phyloP scores from a whole-genome alignment of 2,329 filamentous ascomycete species.

The Gaeumannomyces tritici region DNA sequence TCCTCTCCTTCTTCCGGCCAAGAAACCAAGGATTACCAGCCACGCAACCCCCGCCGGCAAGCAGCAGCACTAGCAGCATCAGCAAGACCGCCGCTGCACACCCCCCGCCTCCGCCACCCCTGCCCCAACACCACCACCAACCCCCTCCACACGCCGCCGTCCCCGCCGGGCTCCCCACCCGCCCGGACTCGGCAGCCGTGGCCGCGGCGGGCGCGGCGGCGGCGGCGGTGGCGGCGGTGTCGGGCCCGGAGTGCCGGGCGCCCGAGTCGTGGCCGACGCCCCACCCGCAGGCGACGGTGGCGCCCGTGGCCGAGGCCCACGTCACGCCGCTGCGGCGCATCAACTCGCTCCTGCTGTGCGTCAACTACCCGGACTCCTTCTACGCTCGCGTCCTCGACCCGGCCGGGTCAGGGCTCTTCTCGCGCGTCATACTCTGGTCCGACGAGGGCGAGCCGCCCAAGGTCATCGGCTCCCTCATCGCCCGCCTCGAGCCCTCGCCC shows the following conservation, averaged over 20 bases:
- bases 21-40: not conserved
- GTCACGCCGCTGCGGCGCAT: conserved; percentile 52
- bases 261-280: conserved; percentile 17
- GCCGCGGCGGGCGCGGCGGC: conserved; percentile 6
- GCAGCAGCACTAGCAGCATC: not conserved
- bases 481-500: conserved; percentile 46
- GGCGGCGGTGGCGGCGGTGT: conserved; percentile 7
- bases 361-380: conserved; percentile 55
- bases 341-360: conserved; percentile 54
- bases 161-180: conserved; percentile 7
- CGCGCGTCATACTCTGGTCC: conserved; percentile 49
- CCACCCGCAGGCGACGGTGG: conserved; percentile 40
- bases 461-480: conserved; percentile 52
- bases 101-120: conserved; percentile 21
- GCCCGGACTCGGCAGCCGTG: conserved; percentile 6
- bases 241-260: conserved; percentile 6
- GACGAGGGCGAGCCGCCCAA: conserved; percentile 22
- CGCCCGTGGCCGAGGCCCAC: conserved; percentile 38
- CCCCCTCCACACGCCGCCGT: conserved; percentile 8
- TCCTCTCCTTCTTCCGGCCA: conserved; percentile 53
- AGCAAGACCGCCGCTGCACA: conserved; percentile 22
- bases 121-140: conserved; percentile 11
- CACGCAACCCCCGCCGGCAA: conserved; percentile 26
- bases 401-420: conserved; percentile 40
- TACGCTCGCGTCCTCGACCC: conserved; percentile 46